phyloP scores from a whole-genome alignment of 345 rosid genomes.

The Stellera chamaejasme region DNA sequence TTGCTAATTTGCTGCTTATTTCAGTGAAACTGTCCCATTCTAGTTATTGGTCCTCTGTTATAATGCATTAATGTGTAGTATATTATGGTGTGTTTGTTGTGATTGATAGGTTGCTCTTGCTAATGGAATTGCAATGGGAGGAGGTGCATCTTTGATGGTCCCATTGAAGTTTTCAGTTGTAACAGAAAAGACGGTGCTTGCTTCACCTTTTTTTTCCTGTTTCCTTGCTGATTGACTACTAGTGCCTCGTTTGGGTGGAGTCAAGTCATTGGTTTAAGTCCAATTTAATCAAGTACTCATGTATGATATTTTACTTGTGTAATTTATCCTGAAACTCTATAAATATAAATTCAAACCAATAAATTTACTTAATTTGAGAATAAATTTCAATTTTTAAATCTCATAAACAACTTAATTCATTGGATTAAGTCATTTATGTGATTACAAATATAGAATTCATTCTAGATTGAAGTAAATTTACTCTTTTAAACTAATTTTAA shows the following conservation, averaged over 20 bases:
- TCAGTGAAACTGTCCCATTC: neutral
- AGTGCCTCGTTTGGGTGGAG: neutral
- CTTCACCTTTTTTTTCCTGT: conserved; percentile 5
- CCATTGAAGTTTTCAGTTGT: conserved; percentile 93
- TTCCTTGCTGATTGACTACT: conserved; percentile 6
- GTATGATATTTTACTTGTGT: too few species aligned
- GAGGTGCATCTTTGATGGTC: conserved; percentile 89
- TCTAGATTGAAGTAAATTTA: too few species aligned
- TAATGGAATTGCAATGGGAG: conserved; percentile 94
- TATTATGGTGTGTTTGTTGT: neutral
- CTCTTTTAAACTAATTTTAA: too few species aligned
- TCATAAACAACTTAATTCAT: too few species aligned
- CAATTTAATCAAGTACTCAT: too few species aligned
- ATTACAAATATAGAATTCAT: too few species aligned
- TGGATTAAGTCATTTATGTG: too few species aligned
- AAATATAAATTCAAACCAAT: too few species aligned
- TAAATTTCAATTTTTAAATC: too few species aligned
- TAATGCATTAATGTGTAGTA: neutral
- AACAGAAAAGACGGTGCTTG: conserved; percentile 83
- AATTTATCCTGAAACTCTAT: too few species aligned
- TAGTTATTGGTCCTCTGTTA: neutral
- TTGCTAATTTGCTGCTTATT: neutral
- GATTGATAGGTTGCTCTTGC: conserved; percentile 70
- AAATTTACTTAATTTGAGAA: too few species aligned
- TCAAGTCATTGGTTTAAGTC: too few species aligned